These are phyloP conservation scores for Aspergillus unguis DNA, from an alignment of 2,329 filamentous ascomycete genomes.

Conservation along the genomic window DNA sequence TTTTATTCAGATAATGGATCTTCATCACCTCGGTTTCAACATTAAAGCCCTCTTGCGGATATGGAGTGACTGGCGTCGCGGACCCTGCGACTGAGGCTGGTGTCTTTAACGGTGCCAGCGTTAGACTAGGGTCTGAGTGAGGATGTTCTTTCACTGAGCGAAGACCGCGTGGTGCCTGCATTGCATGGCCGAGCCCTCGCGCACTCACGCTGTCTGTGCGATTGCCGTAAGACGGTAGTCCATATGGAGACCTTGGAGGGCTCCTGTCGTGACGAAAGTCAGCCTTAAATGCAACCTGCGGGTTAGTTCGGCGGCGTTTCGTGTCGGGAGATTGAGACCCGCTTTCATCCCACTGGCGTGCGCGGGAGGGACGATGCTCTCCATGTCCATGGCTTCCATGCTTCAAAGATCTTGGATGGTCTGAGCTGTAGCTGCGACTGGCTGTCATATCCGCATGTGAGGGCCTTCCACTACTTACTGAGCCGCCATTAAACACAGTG, in stretches of 20 bases:
- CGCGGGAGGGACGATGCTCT: slow-evolving; percentile 23
- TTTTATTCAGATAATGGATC: slow-evolving; percentile 71
- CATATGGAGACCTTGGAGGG: slow-evolving; percentile 38
- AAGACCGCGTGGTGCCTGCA: slow-evolving; percentile 53
- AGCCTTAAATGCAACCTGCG: slow-evolving; percentile 37
- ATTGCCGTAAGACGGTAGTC: slow-evolving; percentile 45
- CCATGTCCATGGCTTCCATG: slow-evolving; percentile 22
- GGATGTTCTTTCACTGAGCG: slow-evolving; percentile 24
- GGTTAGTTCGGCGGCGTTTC: slow-evolving; percentile 62
- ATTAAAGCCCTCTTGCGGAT: slow-evolving; percentile 41
- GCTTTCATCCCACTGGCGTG: slow-evolving; percentile 30
- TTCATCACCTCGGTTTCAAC: slow-evolving; percentile 71
- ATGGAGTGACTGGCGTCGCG: slow-evolving; percentile 28
- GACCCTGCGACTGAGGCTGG: slow-evolving; percentile 18
- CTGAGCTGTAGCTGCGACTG: slow-evolving; percentile 21
- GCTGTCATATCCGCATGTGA: slow-evolving; percentile 27
- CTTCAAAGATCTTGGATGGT: slow-evolving; percentile 26
- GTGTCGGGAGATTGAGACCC: slow-evolving; percentile 52
- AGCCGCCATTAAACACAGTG: slow-evolving; percentile 37
- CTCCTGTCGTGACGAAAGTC: slow-evolving; percentile 39
- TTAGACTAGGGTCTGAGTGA: slow-evolving; percentile 49
- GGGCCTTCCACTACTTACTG: slow-evolving; percentile 28
- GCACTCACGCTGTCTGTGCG: slow-evolving; percentile 32
- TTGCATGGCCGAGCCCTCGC: slow-evolving; percentile 47
- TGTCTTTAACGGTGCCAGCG: slow-evolving; percentile 54